Conservation (phyloP, 345 rosid species). For the Conringia planisiliqua region DNA sequence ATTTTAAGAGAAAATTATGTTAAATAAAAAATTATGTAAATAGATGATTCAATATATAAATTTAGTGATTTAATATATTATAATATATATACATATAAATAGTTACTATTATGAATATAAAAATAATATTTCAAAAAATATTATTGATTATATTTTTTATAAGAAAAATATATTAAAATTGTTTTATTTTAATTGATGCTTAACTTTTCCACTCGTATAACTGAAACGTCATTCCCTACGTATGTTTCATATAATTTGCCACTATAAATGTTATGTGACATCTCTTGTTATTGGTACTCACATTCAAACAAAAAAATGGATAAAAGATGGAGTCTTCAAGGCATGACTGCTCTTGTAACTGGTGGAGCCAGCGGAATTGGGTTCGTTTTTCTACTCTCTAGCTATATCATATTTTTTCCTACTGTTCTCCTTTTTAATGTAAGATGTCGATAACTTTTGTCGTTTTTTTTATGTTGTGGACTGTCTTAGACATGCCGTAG, state of each 20-base stretch:
- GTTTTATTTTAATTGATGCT: not conserved
- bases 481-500: constrained; percentile 23
- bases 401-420: not conserved
- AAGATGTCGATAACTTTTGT: not conserved
- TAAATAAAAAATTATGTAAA: too few relatives aligned
- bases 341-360: constrained; percentile 31
- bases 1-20: too few relatives aligned
- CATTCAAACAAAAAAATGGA: not conserved
- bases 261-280: not conserved
- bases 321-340: constrained; percentile 24
- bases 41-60: too few relatives aligned
- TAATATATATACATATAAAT: too few relatives aligned
- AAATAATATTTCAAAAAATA: too few relatives aligned
- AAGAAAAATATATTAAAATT: too few relatives aligned
- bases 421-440: not conserved
- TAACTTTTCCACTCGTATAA: not conserved
- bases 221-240: not conserved
- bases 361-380: not conserved
- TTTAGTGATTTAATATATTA: too few relatives aligned
- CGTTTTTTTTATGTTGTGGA: not conserved
- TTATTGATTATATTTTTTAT: too few relatives aligned
- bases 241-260: not conserved
- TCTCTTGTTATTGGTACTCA: not conserved
- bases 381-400: not conserved
- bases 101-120: too few relatives aligned